Evolutionary conservation across 306 rosid species (phyloP).

Genomic region (Erythrophleum fordii): DNA sequence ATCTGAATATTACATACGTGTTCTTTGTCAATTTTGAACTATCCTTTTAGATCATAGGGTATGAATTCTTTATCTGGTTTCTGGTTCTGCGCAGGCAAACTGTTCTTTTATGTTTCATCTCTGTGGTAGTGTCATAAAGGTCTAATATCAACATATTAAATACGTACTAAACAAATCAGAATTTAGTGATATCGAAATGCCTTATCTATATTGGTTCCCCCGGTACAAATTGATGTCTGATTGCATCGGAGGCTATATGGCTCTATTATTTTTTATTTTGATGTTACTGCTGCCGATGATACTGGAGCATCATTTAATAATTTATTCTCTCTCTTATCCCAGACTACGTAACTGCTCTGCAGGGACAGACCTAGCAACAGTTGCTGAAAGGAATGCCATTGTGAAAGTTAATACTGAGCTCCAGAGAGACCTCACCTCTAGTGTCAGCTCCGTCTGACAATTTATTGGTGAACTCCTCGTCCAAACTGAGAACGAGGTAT

Average conservation of each 20-base stretch:
- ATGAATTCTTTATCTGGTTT: too few species aligned
- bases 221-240: conserved; percentile 8
- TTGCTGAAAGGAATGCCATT: too few species aligned
- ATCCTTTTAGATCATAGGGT: not conserved
- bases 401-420: too few species aligned
- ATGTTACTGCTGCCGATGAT: not conserved
- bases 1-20: not conserved
- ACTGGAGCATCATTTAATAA: conserved; percentile 21
- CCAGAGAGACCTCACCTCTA: too few species aligned
- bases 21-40: not conserved
- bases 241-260: conserved; percentile 8
- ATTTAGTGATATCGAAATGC: conserved; percentile 23
- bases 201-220: not conserved
- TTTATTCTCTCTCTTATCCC: conserved; percentile 27
- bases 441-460: too few species aligned
- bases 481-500: too few species aligned
- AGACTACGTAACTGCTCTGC: conserved; percentile 62
- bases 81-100: too few species aligned
- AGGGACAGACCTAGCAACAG: conserved; percentile 32
- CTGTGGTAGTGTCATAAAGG: not conserved
- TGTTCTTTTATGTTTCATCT: too few species aligned
- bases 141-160: not conserved
- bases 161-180: conserved; percentile 19
- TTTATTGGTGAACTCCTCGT: too few species aligned
- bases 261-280: conserved; percentile 15